These are phyloP conservation scores for Flaveria bidentis DNA, from an alignment of 129 eudicot genomes.

Conservation along the genomic window DNA sequence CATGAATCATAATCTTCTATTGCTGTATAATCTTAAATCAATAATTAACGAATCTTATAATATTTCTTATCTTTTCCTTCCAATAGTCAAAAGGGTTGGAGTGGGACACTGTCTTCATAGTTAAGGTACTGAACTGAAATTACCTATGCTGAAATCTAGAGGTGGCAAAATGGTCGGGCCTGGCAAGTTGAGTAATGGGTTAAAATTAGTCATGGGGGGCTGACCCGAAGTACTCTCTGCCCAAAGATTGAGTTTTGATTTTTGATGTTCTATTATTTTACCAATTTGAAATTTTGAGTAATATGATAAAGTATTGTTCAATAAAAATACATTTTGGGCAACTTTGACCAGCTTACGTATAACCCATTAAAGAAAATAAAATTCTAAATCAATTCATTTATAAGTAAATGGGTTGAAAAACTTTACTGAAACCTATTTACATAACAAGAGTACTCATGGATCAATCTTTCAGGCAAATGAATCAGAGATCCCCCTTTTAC, in stretches of 20 bases:
- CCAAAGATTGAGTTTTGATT: not conserved
- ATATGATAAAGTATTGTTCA: not conserved
- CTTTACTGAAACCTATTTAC: not conserved
- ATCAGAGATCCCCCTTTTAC: constrained; percentile 91
- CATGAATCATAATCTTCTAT: not conserved
- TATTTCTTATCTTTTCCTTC: constrained; percentile 7
- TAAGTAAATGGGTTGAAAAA: not conserved
- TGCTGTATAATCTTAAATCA: not conserved
- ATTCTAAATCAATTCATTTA: not conserved
- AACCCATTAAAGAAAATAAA: not conserved
- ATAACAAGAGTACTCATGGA: constrained; percentile 25
- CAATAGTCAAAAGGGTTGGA: constrained; percentile 96
- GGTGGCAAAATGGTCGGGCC: not conserved
- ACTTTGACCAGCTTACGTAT: not conserved
- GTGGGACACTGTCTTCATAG: constrained; percentile 97
- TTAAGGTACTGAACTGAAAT: constrained; percentile 59
- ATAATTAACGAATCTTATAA: not conserved
- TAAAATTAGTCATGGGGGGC: not conserved
- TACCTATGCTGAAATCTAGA: constrained; percentile 5
- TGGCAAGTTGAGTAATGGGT: not conserved
- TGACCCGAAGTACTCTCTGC: not conserved
- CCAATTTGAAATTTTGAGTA: not conserved
- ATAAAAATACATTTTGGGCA: not conserved
- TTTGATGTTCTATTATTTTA: not conserved
- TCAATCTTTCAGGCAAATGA: constrained; percentile 72